These are phyloP conservation scores for Prunus mira DNA, from an alignment of 306 rosid genomes.

Conservation along the genomic window DNA sequence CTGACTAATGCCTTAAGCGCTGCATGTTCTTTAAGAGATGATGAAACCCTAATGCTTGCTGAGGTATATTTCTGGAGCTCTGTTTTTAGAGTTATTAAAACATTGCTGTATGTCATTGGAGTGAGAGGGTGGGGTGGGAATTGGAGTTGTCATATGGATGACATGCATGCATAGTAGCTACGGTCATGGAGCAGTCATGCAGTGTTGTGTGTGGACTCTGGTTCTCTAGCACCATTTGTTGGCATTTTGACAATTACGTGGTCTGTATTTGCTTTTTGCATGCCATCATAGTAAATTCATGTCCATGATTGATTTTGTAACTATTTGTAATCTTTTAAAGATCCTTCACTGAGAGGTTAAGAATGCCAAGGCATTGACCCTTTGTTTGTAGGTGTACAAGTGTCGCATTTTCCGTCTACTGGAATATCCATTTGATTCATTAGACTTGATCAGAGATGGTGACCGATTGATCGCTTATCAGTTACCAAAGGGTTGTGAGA, in stretches of 20 bases:
- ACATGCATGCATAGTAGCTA: not conserved
- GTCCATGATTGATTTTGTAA: not conserved
- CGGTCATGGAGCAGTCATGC: not conserved
- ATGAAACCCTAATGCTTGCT: conserved; percentile 69
- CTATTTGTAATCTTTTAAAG: not conserved
- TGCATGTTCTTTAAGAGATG: conserved; percentile 61
- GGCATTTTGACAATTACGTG: not conserved
- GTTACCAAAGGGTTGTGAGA: conserved; percentile 45
- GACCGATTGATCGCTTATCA: conserved; percentile 81
- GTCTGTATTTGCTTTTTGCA: not conserved
- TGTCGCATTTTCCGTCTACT: conserved; percentile 36
- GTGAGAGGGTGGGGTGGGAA: not conserved
- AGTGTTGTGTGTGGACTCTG: not conserved
- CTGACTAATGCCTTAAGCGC: conserved; percentile 55
- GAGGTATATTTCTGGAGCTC: conserved; percentile 52
- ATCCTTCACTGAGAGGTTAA: not conserved
- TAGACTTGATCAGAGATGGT: conserved; percentile 61
- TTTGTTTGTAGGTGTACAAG: conserved; percentile 47
- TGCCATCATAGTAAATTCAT: not conserved
- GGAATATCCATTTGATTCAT: conserved; percentile 52
- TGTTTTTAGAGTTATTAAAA: not conserved
- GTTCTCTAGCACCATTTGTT: not conserved
- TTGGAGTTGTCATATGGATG: not conserved
- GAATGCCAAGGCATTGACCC: not conserved
- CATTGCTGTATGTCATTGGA: conserved; percentile 14